phyloP scores from a whole-genome alignment of 1,139 yeast genomes.

The Zygosaccharomyces sapae region DNA sequence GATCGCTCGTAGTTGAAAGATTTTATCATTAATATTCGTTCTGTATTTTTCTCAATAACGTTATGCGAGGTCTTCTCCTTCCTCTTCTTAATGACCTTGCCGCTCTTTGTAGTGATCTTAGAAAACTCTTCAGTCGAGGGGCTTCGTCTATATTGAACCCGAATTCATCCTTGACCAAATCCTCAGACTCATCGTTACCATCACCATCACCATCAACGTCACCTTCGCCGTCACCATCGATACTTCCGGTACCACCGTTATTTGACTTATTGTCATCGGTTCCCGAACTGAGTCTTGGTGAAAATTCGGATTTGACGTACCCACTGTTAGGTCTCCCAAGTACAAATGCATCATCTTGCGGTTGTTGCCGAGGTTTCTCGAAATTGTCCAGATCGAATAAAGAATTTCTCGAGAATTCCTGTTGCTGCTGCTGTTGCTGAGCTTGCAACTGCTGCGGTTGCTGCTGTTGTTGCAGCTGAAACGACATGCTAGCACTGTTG shows the following conservation, averaged over 20 bases:
- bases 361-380: conserved; percentile 6
- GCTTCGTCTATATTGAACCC: conserved; percentile 4
- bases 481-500: neutral
- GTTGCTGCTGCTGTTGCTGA: too few species aligned
- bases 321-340: conserved; percentile 6
- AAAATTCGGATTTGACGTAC: conserved; percentile 14
- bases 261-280: neutral
- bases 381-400: conserved; percentile 11
- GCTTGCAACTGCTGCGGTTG: too few species aligned
- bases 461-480: conserved; percentile 7
- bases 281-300: conserved; percentile 8
- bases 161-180: conserved; percentile 11
- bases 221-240: too few species aligned
- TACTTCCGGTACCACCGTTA: neutral
- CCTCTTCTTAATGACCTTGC: conserved; percentile 29
- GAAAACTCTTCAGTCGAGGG: conserved; percentile 9
- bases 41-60: conserved; percentile 74
- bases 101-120: conserved; percentile 4
- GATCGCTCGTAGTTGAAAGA: conserved; percentile 60
- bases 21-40: conserved; percentile 69
- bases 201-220: conserved; percentile 11
- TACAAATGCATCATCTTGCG: neutral
- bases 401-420: conserved; percentile 1
- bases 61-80: conserved; percentile 66
- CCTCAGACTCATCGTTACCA: conserved; percentile 2